Evolutionary conservation across 306 rosid genomes (phyloP), one percentile per base, ranked within the genome.

Genomic region (Sindora glabra): DNA sequence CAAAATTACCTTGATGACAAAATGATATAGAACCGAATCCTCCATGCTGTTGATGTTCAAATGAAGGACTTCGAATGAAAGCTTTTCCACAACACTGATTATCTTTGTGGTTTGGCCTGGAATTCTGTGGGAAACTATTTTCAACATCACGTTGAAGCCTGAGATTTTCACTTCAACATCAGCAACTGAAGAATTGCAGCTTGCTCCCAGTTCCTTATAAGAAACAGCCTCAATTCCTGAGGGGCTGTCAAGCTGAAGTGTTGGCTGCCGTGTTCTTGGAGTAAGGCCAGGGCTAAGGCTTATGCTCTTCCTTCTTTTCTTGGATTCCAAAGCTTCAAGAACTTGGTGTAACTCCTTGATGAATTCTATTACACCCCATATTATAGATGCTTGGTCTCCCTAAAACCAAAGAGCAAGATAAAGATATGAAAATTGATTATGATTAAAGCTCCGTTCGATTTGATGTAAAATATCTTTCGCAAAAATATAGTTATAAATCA

Each of bases 21-120:
- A 86, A 33, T 91, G 87, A 78, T 82, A 89, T 0, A 92, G 79
- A 64, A 89, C 95, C 1, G 90, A 78, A 65, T 86, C 89, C 34
- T 89, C 94, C 95, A 92, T 89, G 90, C 86, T 89, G 51, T 89
- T 89, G 77, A 89, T 84, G 39, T 84, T 89, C 8, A 92, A 82
- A 73, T 89, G 95, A 79, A 92, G 95, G 33, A 92, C 92, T 73
- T 89, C 90, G 63, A 92, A 84, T 0, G 95, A 82, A 56, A 80
- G 84, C 53, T 65, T 77, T 84, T 92, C 99, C 58, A 92, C 62
- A 22, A 83, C 82, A 33, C 74, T 30, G 17, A 92, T 78, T 14
- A 92, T 81, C 78, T 65, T 86, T 1, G 78, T 68, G 51, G 86
- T 78, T 69, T 86, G 99, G 49, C 96, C 94, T 0, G 79, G 75